phyloP scores from a whole-genome alignment of 1,139 yeast genomes.

The Pichia sp. region DNA sequence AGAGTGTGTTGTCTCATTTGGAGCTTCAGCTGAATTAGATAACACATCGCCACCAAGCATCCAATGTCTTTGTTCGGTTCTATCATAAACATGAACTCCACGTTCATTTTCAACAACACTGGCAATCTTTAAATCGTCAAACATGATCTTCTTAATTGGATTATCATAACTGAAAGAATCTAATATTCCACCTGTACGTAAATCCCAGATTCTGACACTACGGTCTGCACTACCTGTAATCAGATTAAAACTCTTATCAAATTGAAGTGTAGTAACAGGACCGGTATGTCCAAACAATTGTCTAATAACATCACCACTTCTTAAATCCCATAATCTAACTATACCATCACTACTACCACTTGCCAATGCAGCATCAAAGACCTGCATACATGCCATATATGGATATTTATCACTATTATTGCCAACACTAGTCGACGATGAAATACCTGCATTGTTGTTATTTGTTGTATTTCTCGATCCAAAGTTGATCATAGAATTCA shows the following conservation, averaged over 20 bases:
- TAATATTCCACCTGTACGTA: constrained; percentile 48
- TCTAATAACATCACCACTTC: constrained; percentile 67
- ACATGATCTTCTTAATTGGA: constrained; percentile 51
- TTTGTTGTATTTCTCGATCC: background rate
- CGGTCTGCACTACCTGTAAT: constrained; percentile 67
- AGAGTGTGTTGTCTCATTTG: constrained; percentile 17
- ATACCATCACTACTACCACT: constrained; percentile 77
- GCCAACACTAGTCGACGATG: background rate
- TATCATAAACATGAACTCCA: constrained; percentile 54
- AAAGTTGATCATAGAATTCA: constrained; percentile 21
- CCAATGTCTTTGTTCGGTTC: constrained; percentile 52
- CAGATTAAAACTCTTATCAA: constrained; percentile 55
- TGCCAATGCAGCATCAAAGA: constrained; percentile 69
- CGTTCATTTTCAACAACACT: constrained; percentile 43
- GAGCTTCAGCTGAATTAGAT: constrained; percentile 22
- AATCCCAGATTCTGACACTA: constrained; percentile 69
- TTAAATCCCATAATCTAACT: constrained; percentile 73
- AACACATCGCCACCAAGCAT: constrained; percentile 39
- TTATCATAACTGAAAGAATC: constrained; percentile 55
- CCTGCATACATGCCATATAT: constrained; percentile 59
- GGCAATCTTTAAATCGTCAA: constrained; percentile 55
- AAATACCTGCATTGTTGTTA: background rate
- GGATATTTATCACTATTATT: constrained; percentile 29
- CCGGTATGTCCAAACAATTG: constrained; percentile 69
- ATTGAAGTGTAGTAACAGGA: constrained; percentile 65